Evolutionary conservation across 345 rosid genomes (phyloP).

Genomic region (Lumnitzera racemosa): DNA sequence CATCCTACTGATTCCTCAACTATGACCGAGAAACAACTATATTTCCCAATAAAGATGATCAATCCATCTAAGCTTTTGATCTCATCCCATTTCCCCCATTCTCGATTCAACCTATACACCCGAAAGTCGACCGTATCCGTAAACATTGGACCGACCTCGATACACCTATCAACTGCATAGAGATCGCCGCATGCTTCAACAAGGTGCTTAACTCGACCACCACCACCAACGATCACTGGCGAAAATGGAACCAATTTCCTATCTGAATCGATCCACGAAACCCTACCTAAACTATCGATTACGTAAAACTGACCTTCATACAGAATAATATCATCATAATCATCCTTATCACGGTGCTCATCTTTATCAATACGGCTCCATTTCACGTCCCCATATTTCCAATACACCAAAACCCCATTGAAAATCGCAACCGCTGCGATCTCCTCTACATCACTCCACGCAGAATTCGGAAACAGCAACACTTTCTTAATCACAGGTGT

Average conservation of each 20-base stretch:
- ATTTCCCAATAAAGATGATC: constrained; percentile 19
- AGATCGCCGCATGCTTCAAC: constrained; percentile 15
- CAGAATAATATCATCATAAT: constrained; percentile 8
- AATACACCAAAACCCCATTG: constrained; percentile 8
- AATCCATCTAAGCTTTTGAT: constrained; percentile 16
- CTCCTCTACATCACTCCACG: background rate
- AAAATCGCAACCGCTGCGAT: background rate
- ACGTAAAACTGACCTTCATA: constrained; percentile 14
- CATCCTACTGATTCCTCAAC: constrained; percentile 19
- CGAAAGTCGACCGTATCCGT: constrained; percentile 9
- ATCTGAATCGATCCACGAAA: constrained; percentile 14
- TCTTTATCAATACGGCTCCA: constrained; percentile 10
- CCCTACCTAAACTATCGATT: constrained; percentile 6
- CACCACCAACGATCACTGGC: constrained; percentile 12
- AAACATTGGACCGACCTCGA: background rate
- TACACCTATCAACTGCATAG: constrained; percentile 10
- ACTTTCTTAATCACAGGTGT: background rate
- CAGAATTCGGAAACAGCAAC: constrained; percentile 2
- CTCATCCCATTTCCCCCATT: constrained; percentile 30
- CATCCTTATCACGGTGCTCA: background rate
- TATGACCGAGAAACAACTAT: constrained; percentile 21
- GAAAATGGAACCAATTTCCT: constrained; percentile 7
- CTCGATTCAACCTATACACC: constrained; percentile 29
- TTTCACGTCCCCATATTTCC: constrained; percentile 12
- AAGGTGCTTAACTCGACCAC: constrained; percentile 12